Conservation (phyloP, 1,284 basidiomycete species). For the Blastosporella zonata region DNA sequence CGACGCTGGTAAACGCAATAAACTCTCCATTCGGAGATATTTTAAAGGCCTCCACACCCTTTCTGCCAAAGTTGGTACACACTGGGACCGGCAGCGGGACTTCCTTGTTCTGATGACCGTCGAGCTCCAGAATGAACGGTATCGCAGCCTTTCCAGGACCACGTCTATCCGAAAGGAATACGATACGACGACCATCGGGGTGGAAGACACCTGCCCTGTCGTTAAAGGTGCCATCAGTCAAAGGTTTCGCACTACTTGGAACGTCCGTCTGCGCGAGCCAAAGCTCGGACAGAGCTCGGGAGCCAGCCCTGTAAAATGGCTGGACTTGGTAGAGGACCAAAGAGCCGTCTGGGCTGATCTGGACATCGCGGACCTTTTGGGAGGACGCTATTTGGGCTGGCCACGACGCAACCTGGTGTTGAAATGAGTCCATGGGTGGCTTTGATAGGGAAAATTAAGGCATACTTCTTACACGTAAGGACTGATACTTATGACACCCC, state of each 20-base stretch:
- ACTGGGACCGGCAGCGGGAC: constrained; percentile 14
- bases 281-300: constrained; percentile 22
- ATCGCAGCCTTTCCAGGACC: constrained; percentile 23
- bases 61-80: constrained; percentile 15
- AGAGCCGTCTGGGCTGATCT: constrained; percentile 28
- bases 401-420: background rate
- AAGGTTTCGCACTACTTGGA: constrained; percentile 23
- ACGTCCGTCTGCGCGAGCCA: constrained; percentile 31
- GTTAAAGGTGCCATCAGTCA: constrained; percentile 24
- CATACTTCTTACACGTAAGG: too few relatives aligned
- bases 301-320: constrained; percentile 5
- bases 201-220: constrained; percentile 28
- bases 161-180: constrained; percentile 28
- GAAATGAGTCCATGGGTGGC: background rate
- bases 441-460: too few relatives aligned
- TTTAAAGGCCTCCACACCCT: constrained; percentile 27
- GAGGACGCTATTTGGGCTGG: constrained; percentile 23
- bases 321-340: constrained; percentile 29
- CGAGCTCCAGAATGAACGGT: constrained; percentile 20
- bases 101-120: background rate
- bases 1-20: constrained; percentile 25
- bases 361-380: constrained; percentile 29
- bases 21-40: constrained; percentile 28
- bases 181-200: constrained; percentile 23
- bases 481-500: too few relatives aligned